Evolutionary conservation across 179 eudicot genomes (phyloP).

Genomic region (Actinidia arguta): DNA sequence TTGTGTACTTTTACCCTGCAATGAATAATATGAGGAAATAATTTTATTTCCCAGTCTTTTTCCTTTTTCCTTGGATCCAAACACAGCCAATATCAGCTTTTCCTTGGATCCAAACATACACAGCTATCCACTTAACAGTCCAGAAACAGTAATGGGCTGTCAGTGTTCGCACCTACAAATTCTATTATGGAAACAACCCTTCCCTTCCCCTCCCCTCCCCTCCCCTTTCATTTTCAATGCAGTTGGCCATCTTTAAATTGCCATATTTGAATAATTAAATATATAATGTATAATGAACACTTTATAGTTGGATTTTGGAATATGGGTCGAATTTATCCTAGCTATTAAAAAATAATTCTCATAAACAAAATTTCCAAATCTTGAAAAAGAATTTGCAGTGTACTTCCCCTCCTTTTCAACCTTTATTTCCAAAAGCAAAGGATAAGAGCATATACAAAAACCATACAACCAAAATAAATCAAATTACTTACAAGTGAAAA

Average conservation of each 20-base stretch:
- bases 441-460: not conserved
- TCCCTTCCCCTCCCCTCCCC: no score
- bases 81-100: no score
- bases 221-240: slow-evolving; percentile 17
- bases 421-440: not conserved
- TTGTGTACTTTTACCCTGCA: no score
- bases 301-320: not conserved
- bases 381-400: not conserved
- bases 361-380: no score
- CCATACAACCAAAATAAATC: not conserved
- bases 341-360: no score
- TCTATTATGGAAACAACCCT: not conserved
- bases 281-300: not conserved
- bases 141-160: slow-evolving; percentile 19
- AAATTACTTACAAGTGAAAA: slow-evolving; percentile 15
- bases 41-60: no score
- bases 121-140: not conserved
- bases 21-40: no score
- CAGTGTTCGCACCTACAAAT: slow-evolving; percentile 19
- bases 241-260: not conserved
- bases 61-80: no score
- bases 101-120: no score
- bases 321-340: no score
- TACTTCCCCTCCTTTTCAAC: no score
- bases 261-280: no score